phyloP scores from a whole-genome alignment of 805 yeast genomes.

The Candida michaelii region DNA sequence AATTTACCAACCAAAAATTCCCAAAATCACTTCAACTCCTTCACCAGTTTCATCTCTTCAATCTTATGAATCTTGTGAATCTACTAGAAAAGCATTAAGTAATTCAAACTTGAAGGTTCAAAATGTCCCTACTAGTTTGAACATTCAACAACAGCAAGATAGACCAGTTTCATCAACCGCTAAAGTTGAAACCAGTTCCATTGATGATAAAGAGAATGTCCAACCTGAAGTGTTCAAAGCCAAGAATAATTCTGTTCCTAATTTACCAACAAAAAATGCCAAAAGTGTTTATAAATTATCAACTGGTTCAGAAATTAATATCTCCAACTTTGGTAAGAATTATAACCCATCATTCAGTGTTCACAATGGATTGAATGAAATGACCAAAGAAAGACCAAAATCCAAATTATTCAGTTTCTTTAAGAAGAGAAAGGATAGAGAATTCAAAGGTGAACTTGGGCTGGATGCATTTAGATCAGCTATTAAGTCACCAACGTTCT shows the following conservation, averaged over 20 bases:
- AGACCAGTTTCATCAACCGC: constrained; percentile 25
- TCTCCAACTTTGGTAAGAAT: constrained; percentile 38
- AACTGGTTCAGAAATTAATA: constrained; percentile 39
- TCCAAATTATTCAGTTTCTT: constrained; percentile 34
- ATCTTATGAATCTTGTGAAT: constrained; percentile 10
- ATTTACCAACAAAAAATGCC: constrained; percentile 3
- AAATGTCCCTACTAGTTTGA: constrained; percentile 12
- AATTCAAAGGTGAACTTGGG: neutral
- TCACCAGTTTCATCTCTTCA: constrained; percentile 17
- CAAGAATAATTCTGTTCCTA: constrained; percentile 9
- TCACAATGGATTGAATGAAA: constrained; percentile 14
- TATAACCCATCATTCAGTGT: constrained; percentile 37
- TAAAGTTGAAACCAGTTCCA: constrained; percentile 15
- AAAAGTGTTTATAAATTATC: constrained; percentile 18
- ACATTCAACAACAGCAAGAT: constrained; percentile 11
- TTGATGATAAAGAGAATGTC: constrained; percentile 11
- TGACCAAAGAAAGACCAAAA: constrained; percentile 22
- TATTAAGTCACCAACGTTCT: neutral
- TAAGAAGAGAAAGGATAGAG: constrained; percentile 20
- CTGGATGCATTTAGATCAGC: neutral
- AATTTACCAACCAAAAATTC: constrained; percentile 13
- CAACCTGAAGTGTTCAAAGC: neutral
- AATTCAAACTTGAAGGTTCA: constrained; percentile 9
- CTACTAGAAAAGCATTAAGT: neutral
- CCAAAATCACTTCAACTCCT: constrained; percentile 11